A percentile compares a stretch with the other conserved stretches of the same genome.
Conservation (phyloP, 306 rosid genomes). For the Citrullus colocynthis region DNA sequence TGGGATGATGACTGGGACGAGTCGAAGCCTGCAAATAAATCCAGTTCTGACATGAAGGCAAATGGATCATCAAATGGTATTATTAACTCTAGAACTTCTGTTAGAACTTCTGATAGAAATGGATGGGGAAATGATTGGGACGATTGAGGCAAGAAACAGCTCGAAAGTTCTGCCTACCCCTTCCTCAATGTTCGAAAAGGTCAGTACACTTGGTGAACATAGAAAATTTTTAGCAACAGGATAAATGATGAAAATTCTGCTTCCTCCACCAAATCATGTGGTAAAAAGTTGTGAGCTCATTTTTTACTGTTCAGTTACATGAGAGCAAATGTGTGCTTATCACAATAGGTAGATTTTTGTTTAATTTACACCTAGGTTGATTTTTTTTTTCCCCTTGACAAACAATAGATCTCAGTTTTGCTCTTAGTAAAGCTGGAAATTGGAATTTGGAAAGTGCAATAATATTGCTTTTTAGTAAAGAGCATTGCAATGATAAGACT, state of each 20-base stretch:
- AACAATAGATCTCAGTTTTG: not conserved
- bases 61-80: slow-evolving; percentile 10
- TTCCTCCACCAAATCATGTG: not conserved
- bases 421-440: not conserved
- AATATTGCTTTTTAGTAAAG: not conserved
- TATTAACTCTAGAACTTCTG: slow-evolving; percentile 9
- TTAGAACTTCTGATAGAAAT: slow-evolving; percentile 10
- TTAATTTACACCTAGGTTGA: too few relatives aligned
- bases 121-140: slow-evolving; percentile 17
- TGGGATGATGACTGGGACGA: slow-evolving; percentile 24
- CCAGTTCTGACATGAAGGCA: not conserved
- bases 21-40: not conserved
- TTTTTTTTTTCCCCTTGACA: not conserved
- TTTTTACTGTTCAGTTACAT: not conserved
- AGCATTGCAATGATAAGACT: not conserved
- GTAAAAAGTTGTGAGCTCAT: not conserved
- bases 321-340: not conserved
- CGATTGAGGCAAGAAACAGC: slow-evolving; percentile 6
- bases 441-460: slow-evolving; percentile 7
- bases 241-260: not conserved
- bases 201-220: not conserved
- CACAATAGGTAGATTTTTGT: not conserved
- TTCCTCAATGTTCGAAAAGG: not conserved
- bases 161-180: not conserved
- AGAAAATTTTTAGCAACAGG: not conserved